These are phyloP conservation scores for Suillus hirtellus DNA, from an alignment of 768 basidiomycete genomes.

Conservation along the genomic window DNA sequence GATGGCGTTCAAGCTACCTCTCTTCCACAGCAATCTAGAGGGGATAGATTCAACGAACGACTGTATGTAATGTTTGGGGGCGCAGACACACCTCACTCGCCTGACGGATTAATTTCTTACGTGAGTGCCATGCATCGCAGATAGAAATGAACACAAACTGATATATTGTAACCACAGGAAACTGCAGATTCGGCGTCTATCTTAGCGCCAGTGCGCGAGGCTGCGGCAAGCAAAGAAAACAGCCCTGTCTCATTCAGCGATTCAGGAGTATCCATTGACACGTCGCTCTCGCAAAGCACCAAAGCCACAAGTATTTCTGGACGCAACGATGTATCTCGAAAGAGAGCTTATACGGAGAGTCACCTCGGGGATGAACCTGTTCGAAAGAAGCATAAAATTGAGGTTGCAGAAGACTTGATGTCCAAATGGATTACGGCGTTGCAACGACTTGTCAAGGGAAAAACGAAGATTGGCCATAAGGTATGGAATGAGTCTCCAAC, in stretches of 20 bases:
- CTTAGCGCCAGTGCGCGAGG: background rate
- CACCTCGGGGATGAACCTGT: background rate
- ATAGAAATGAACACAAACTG: background rate
- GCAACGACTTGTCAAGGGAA: conserved; percentile 34
- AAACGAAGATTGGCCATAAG: conserved; percentile 18
- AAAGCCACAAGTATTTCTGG: background rate
- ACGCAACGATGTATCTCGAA: background rate
- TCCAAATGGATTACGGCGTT: conserved; percentile 22
- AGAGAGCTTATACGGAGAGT: background rate
- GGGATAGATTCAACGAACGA: conserved; percentile 5
- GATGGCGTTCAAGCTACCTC: background rate
- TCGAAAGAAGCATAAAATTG: background rate
- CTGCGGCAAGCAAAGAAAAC: background rate
- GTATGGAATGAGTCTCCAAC: conserved; percentile 15
- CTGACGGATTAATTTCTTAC: background rate
- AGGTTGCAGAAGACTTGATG: conserved; percentile 13
- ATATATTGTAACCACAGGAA: background rate
- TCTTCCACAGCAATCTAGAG: background rate
- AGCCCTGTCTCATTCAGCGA: background rate
- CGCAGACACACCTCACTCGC: background rate
- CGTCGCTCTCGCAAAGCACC: background rate
- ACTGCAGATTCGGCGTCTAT: background rate
- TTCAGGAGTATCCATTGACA: background rate
- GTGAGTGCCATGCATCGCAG: background rate
- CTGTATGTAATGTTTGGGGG: background rate